Base-by-base conservation (phyloP, 75 land plant species). In the Pinus tabuliformis region DNA sequence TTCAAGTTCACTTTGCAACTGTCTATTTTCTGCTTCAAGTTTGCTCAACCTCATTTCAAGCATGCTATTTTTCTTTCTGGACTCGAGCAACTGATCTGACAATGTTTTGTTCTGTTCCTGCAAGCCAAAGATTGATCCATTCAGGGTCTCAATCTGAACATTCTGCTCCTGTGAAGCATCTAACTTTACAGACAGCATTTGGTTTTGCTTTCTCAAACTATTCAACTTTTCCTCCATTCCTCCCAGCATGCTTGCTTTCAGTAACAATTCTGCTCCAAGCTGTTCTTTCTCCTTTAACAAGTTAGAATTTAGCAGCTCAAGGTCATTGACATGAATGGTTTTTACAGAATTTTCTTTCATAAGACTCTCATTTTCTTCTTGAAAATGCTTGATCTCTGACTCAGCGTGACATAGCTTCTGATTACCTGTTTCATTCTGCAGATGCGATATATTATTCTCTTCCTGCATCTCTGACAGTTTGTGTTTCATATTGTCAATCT, bases 311-410 rank as follows among this genome's bases (percentile, higher is more conserved):
- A 64, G 5, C 33, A 36, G 3, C 18, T 64, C 39, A 24, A 64
- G 42, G 20, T 64, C 39, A 20, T 60, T 21, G 20, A 20, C 62
- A 54, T 83, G 81, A 21, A 49, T 81, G 1, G 83, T 73, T 26
- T 65, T 39, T 20, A 66, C 72, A 68, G 73, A 73, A 18, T 21
- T 60, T 21, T 60, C 62, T 60, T 18, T 20, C 21, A 5, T 60
- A 18, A 60, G 62, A 18, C 6, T 21, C 13, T 21, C 22, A 22
- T 60, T 60, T 60, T 60, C 62, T 60, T 60, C 62, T 60, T 20
- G 22, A 20, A 60, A 22, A 22, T 26, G 58, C 15, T 56, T 73
- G 22, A 73, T 73, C 58, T 73, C 37, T 52, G 33, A 21, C 74
- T 56, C 36, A 4, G 74, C n/a, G 21, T 54, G 18, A 56, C 14